Evolutionary conservation across 2,329 filamentous ascomycete genomes (phyloP).

Genomic region (Apiospora aurea): DNA sequence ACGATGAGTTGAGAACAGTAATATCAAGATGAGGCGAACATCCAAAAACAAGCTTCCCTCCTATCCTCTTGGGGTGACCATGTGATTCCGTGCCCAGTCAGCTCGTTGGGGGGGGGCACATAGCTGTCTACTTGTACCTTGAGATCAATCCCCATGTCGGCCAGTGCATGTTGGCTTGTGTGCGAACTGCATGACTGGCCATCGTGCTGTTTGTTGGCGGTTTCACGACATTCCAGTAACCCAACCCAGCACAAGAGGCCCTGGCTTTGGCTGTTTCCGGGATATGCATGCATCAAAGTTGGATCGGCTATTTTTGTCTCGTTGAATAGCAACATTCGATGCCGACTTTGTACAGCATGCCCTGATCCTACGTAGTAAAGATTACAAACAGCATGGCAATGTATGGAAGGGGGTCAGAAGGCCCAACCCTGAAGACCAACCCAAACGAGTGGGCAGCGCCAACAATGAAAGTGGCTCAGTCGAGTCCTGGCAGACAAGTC

Average conservation of each 20-base stretch:
- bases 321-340: neutral
- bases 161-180: neutral
- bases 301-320: neutral
- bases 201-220: neutral
- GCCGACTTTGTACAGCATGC: too few relatives aligned
- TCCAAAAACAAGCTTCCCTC: neutral
- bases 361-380: neutral
- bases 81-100: neutral
- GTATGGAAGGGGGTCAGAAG: neutral
- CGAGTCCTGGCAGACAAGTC: neutral
- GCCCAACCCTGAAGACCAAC: neutral
- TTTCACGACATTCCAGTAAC: neutral
- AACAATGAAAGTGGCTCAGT: neutral
- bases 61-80: too few relatives aligned
- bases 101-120: too few relatives aligned
- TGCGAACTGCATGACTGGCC: neutral
- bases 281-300: too few relatives aligned
- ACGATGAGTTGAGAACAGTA: neutral
- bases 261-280: neutral
- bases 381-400: neutral
- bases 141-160: neutral
- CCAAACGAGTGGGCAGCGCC: neutral
- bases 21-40: neutral
- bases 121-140: neutral
- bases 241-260: neutral